A percentile compares a stretch with the other conserved stretches of the same genome.
Evolutionary conservation across 2,329 filamentous ascomycete species (phyloP).

Genomic region (Chrysoporthe cubensis): DNA sequence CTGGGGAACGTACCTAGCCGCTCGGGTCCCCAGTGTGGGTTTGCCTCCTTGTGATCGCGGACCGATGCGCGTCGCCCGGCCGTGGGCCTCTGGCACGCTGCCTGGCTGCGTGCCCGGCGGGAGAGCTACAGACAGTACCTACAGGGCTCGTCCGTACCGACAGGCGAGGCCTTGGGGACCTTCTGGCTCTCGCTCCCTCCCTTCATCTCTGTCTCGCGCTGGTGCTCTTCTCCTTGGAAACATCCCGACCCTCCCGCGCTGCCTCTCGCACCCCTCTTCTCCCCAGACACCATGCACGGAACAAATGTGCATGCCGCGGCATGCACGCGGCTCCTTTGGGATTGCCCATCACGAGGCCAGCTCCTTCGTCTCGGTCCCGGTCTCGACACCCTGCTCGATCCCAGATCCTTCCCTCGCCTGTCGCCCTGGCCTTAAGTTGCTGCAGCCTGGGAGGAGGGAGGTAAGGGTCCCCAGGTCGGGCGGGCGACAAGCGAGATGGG

Average conservation of each 20-base stretch:
- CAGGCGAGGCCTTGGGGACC: not conserved
- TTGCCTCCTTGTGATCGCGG: constrained; percentile 14
- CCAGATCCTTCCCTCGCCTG: constrained; percentile 6
- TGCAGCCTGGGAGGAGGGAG: no score
- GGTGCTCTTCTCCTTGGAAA: not conserved
- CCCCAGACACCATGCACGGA: not conserved
- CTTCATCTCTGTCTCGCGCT: not conserved
- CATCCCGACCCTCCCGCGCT: not conserved
- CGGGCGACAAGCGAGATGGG: constrained; percentile 13
- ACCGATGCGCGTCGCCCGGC: constrained; percentile 12
- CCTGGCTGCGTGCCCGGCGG: not conserved
- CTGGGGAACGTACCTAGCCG: not conserved
- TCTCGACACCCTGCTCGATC: constrained; percentile 7
- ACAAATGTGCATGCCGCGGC: not conserved
- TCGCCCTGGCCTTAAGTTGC: not conserved
- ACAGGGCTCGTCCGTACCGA: constrained; percentile 7
- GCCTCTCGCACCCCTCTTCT: no score
- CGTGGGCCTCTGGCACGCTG: constrained; percentile 2
- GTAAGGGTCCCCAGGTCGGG: not conserved
- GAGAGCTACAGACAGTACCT: not conserved
- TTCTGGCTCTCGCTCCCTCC: not conserved
- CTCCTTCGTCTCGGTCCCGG: constrained; percentile 7
- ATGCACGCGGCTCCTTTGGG: constrained; percentile 1
- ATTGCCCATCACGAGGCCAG: constrained; percentile 6
- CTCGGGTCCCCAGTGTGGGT: constrained; percentile 2